Evolutionary conservation across 257 asterid species (phyloP).

Genomic region (Haberlea rhodopensis): DNA sequence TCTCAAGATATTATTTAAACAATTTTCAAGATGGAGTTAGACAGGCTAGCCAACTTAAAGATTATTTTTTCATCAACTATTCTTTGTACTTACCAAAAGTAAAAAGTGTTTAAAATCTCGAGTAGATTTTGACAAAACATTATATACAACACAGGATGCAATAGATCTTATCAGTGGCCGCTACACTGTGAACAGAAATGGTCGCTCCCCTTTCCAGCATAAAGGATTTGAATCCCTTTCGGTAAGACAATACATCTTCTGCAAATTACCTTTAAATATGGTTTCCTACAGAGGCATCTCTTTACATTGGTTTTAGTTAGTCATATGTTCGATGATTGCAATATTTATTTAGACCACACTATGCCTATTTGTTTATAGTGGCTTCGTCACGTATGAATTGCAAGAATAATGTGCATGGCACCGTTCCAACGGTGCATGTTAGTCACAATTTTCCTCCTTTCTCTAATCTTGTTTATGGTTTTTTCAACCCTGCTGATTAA

Average conservation of each 20-base stretch:
- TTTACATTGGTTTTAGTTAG: conserved; percentile 4
- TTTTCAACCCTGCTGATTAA: conserved; percentile 11
- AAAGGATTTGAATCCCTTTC: conserved; percentile 64
- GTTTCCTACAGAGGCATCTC: conserved; percentile 20
- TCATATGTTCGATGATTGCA: conserved; percentile 3
- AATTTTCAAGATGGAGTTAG: conserved; percentile 93
- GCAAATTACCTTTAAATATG: conserved; percentile 21
- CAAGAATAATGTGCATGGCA: neutral
- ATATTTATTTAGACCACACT: neutral
- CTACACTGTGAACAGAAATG: conserved; percentile 56
- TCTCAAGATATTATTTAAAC: conserved; percentile 86
- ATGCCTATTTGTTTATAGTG: neutral
- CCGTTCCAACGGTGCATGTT: neutral
- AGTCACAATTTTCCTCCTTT: neutral
- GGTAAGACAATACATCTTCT: conserved; percentile 46
- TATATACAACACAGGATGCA: conserved; percentile 59
- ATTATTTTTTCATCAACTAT: conserved; percentile 8
- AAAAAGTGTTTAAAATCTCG: neutral
- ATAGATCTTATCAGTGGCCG: conserved; percentile 91
- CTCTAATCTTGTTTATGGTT: neutral
- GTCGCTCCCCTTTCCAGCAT: conserved; percentile 57
- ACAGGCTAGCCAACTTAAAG: conserved; percentile 52
- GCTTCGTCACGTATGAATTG: neutral
- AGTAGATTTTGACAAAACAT: conserved; percentile 22
- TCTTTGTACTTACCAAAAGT: conserved; percentile 1